phyloP scores from a whole-genome alignment of 2,329 filamentous ascomycete genomes.

The Clarireedia homoeocarpa region DNA sequence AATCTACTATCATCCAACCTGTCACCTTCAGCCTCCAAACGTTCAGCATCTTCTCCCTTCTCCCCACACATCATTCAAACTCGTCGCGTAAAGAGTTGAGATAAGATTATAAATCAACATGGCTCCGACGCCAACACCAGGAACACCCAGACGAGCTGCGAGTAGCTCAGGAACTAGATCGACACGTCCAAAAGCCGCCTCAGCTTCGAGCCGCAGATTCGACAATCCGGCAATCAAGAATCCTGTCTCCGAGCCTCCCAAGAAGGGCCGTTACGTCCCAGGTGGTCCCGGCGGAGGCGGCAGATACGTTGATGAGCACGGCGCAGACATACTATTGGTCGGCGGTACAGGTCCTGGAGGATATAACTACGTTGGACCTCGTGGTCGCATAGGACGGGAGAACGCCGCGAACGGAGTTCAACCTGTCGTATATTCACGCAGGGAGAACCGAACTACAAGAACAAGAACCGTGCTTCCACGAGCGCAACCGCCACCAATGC shows the following conservation, averaged over 20 bases:
- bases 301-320: conserved; percentile 69
- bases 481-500: conserved; percentile 40
- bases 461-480: conserved; percentile 44
- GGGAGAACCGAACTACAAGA: conserved; percentile 49
- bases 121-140: conserved; percentile 7
- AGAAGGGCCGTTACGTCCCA: conserved; percentile 70
- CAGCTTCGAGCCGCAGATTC: conserved; percentile 12
- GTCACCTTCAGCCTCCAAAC: conserved; percentile 1
- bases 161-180: conserved; percentile 9
- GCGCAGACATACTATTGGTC: conserved; percentile 47
- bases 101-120: conserved; percentile 3
- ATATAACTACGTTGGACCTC: conserved; percentile 43
- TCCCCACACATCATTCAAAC: conserved; percentile 3
- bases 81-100: conserved; percentile 1
- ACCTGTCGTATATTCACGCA: conserved; percentile 38
- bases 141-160: conserved; percentile 8
- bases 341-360: conserved; percentile 40
- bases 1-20: background rate
- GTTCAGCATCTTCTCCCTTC: conserved; percentile 2
- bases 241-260: conserved; percentile 39
- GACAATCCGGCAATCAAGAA: conserved; percentile 21
- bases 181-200: conserved; percentile 22
- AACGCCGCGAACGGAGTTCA: conserved; percentile 39
- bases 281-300: conserved; percentile 82
- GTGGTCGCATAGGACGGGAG: conserved; percentile 44